Base-by-base conservation (phyloP, 306 rosid genomes). In the Chamaecrista fasciculata region DNA sequence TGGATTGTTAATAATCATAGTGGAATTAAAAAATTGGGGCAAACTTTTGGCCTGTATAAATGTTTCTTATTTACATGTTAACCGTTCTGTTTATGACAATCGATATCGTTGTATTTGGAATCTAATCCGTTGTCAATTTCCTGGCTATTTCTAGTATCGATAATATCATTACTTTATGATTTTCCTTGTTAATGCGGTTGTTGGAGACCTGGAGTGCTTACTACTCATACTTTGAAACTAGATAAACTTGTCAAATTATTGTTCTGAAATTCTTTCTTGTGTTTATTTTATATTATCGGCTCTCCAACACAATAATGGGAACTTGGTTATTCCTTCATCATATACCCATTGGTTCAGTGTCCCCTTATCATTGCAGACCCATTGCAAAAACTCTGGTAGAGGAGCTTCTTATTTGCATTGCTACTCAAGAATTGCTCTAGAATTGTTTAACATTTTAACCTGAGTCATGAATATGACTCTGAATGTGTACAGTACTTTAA, bases 1-100 rank as follows among this genome's bases (percentile, higher is more conserved):
- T 76, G 76, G 67, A 34, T 67, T 76, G 73, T 70, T 67, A 67
- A 79, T 81, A 70, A 83, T 69, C 40, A 37, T 60, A 70, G 78
- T 33, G 1, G 28, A 78, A 51, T 69, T n/a, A 11, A 34, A 14
- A 62, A 47, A n/a, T n/a, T 65, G 55, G 69, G 59, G 78, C 71
- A 55, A 61, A 59, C 78, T 70, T 26, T 25, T 69, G 71, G 49
- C 40, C 48, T 72, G 66, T 56, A 70, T 75, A 16, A 9, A 42
- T 66, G 50, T 44, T 71, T 70, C 18, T 78, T 51, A 28, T 15
- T 56, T 42, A 62, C 64, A 46, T 72, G 76, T 65, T 78, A 50
- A 42, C 37, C 53, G 19, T 15, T n/a, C 5, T 49, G 10, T 4
- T 15, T 15, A 16, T 24, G 62, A 18, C 48, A n/a, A 10, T 20